Conservation (phyloP, 495 filamentous ascomycete genomes). For the Apiosordaria backusii region DNA sequence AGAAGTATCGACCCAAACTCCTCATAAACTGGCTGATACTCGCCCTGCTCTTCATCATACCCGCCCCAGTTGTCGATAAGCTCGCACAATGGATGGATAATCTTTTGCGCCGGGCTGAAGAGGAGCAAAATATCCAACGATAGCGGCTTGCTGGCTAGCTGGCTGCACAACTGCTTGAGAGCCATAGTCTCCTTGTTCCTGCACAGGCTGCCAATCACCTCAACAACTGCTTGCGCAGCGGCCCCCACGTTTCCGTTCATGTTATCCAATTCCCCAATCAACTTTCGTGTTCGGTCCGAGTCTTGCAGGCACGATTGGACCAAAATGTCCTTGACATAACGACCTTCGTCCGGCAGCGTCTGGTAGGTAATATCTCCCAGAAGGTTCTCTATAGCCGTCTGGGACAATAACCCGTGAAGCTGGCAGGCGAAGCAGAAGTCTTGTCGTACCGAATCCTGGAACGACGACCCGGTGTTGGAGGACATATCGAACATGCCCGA, state of each 20-base stretch:
- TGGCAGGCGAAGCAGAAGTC: slow-evolving; percentile 92
- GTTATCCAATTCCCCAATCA: slow-evolving; percentile 78
- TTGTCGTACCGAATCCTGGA: slow-evolving; percentile 78
- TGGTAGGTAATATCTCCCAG: slow-evolving; percentile 85
- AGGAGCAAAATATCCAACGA: slow-evolving; percentile 82
- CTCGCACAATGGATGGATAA: slow-evolving; percentile 79
- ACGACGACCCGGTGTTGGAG: slow-evolving; percentile 60
- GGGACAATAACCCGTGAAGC: slow-evolving; percentile 75
- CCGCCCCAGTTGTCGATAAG: slow-evolving; percentile 78
- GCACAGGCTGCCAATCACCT: slow-evolving; percentile 77
- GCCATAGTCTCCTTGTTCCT: slow-evolving; percentile 85
- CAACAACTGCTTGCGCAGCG: slow-evolving; percentile 74
- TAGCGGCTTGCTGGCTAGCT: slow-evolving; percentile 71
- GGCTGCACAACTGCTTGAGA: slow-evolving; percentile 76
- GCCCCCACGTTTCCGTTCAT: slow-evolving; percentile 94
- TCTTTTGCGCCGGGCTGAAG: slow-evolving; percentile 69
- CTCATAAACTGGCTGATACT: slow-evolving; percentile 95
- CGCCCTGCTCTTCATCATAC: slow-evolving; percentile 90
- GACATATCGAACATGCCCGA: slow-evolving; percentile 73
- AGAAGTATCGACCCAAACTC: slow-evolving; percentile 90
- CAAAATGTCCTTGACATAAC: slow-evolving; percentile 72
- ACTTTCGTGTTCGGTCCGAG: slow-evolving; percentile 64
- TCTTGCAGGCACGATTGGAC: slow-evolving; percentile 70
- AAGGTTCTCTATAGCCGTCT: slow-evolving; percentile 71
- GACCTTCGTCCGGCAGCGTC: slow-evolving; percentile 68